Base-by-base conservation (phyloP, 257 asterid species). In the Lycium barbarum region DNA sequence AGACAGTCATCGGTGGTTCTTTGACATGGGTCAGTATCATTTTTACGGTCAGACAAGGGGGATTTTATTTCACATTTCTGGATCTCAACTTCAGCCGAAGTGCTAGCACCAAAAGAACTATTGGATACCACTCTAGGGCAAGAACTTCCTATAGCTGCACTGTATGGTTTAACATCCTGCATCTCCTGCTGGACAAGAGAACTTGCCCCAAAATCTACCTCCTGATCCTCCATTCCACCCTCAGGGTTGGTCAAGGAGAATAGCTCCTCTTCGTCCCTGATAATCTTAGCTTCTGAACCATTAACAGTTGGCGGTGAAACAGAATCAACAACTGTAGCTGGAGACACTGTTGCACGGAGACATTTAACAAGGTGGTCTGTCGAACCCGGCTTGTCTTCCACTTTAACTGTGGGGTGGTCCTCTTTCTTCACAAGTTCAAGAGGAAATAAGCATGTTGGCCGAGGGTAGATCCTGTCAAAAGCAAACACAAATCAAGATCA, bases 371-470 rank as follows among this genome's bases (percentile, higher is more conserved):
- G 85, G 81, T 87, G 84, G 62, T 84, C 73, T 70, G 84, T 55
- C 66, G 91, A 84, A 72, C 83, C 84, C 57, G 79, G 90, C 54
- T 80, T 84, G 84, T 91, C 95, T 55, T 68, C 74, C 74, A 82
- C 84, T 81, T 87, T 86, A 68, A 87, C 86, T 67, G 49, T 62
- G 26, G 78, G 85, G 3, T 40, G 89, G 55, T 84, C 92, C 79
- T 87, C 92, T 83, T 89, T 87, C 88, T 57, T 87, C 78, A 83
- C 84, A 74, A 86, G 63, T 78, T 91, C 96, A 40, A 83, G 65
- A 40, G 95, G 91, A 88, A 92, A 93, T 66, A 96, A 88, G 86
- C 92, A 91, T 18, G 96, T 88, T 15, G 93, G 91, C 62, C 97
- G 92, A 78, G 92, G 92, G 87, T 80, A 70, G 22, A 89, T 86